phyloP scores from a whole-genome alignment of 768 basidiomycete species.

The Leccinum barrowsii region DNA sequence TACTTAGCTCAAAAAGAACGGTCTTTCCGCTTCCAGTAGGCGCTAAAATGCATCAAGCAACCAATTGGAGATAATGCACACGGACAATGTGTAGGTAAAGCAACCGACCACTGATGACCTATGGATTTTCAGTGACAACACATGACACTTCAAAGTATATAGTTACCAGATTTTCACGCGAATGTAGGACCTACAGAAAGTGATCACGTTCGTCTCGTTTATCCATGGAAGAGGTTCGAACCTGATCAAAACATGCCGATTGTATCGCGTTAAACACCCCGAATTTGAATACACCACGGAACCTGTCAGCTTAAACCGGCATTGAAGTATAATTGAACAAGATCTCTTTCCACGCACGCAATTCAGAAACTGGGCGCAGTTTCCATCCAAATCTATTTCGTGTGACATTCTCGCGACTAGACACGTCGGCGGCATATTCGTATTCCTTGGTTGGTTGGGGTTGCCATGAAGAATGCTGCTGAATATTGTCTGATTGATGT shows the following conservation, averaged over 20 bases:
- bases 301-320: constrained; percentile 63
- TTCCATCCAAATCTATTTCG: constrained; percentile 44
- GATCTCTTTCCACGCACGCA: constrained; percentile 46
- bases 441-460: not conserved
- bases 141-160: not conserved
- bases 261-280: constrained; percentile 91
- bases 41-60: constrained; percentile 43
- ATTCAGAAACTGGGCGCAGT: constrained; percentile 67
- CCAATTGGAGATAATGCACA: not conserved
- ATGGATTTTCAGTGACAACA: constrained; percentile 8
- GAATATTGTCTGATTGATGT: not conserved
- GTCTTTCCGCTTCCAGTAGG: constrained; percentile 98
- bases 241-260: constrained; percentile 74
- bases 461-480: not conserved
- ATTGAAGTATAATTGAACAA: constrained; percentile 1
- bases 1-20: constrained; percentile 87
- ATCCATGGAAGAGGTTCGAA: constrained; percentile 26
- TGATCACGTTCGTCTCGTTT: not conserved
- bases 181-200: constrained; percentile 48
- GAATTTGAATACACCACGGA: constrained; percentile 81
- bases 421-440: not conserved
- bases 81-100: constrained; percentile 1
- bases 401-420: constrained; percentile 16
- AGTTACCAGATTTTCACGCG: constrained; percentile 62
- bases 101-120: constrained; percentile 70